phyloP scores from a whole-genome alignment of 352 stramenopile genomes.

The Pythium oligandrum region DNA sequence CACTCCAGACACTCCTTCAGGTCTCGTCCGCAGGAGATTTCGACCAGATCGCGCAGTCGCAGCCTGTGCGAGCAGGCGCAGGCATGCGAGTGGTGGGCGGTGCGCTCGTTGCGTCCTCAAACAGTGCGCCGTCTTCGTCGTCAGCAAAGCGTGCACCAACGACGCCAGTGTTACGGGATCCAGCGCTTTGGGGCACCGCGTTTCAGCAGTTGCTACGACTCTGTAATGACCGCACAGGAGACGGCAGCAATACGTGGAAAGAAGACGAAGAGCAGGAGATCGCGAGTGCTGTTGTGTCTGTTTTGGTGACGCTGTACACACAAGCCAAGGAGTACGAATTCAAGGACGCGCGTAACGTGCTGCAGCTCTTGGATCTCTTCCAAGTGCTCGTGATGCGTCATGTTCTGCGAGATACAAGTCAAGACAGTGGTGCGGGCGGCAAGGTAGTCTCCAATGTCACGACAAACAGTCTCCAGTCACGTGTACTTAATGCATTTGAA shows the following conservation, averaged over 20 bases:
- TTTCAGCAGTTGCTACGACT: slow-evolving; percentile 58
- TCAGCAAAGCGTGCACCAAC: slow-evolving; percentile 19
- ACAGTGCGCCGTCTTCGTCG: slow-evolving; percentile 14
- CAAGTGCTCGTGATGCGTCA: slow-evolving; percentile 58
- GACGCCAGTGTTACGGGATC: slow-evolving; percentile 33
- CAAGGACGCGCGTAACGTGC: slow-evolving; percentile 55
- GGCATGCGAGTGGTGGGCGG: slow-evolving; percentile 90
- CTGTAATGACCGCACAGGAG: slow-evolving; percentile 18
- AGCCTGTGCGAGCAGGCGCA: slow-evolving; percentile 73
- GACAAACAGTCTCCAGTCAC: slow-evolving; percentile 78
- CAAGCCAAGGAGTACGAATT: slow-evolving; percentile 77
- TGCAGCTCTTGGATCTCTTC: slow-evolving; percentile 60
- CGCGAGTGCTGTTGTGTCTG: slow-evolving; percentile 63
- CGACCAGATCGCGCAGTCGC: slow-evolving; percentile 61
- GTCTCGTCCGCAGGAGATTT: slow-evolving; percentile 70
- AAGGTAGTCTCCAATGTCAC: slow-evolving; percentile 51
- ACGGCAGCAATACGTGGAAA: slow-evolving; percentile 27
- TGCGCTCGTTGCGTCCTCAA: slow-evolving; percentile 40
- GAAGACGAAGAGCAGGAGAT: slow-evolving; percentile 83
- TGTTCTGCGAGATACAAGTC: slow-evolving; percentile 31
- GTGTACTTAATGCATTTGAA: slow-evolving; percentile 81
- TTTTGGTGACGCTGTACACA: slow-evolving; percentile 71
- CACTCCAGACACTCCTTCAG: slow-evolving; percentile 79
- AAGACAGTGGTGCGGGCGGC: slow-evolving; percentile 4
- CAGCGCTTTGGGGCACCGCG: slow-evolving; percentile 59